Percentiles rank a stretch among this genome's conserved stretches.
phyloP scores from a whole-genome alignment of 805 yeast species.

The Blastobotrys americana region DNA sequence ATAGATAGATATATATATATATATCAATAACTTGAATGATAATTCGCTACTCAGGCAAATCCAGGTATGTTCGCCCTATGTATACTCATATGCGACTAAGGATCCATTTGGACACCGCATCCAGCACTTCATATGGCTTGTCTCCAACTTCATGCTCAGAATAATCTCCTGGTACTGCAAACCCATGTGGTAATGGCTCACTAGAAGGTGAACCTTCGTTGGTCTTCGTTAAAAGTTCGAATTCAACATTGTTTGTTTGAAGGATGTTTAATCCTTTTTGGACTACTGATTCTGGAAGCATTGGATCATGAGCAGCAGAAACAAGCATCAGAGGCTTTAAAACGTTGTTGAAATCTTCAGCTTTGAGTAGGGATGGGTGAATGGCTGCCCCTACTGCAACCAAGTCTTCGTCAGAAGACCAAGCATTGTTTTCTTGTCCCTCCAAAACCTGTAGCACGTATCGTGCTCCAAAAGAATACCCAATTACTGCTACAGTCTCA shows the following conservation, averaged over 20 bases:
- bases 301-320: constrained; percentile 22
- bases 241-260: constrained; percentile 13
- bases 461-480: constrained; percentile 30
- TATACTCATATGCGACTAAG: background rate
- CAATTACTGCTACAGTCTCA: constrained; percentile 24
- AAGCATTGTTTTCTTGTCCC: constrained; percentile 18
- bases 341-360: constrained; percentile 23
- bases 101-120: constrained; percentile 10
- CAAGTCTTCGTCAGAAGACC: constrained; percentile 23
- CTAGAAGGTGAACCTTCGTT: constrained; percentile 14
- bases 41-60: no score
- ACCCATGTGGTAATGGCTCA: constrained; percentile 37
- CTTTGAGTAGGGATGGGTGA: constrained; percentile 27
- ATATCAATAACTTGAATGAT: no score
- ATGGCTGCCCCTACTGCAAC: constrained; percentile 25
- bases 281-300: constrained; percentile 22
- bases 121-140: constrained; percentile 25
- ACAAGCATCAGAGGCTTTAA: constrained; percentile 25
- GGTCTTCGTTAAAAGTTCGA: constrained; percentile 15
- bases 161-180: constrained; percentile 37
- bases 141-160: constrained; percentile 29
- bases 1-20: no score
- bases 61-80: no score
- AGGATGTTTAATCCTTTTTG: constrained; percentile 16
- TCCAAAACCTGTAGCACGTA: constrained; percentile 27